Percentiles rank a stretch among this genome's conserved stretches.
Evolutionary conservation across 78 protist species (phyloP).

Genomic region (Dictyostelium firmibasis): DNA sequence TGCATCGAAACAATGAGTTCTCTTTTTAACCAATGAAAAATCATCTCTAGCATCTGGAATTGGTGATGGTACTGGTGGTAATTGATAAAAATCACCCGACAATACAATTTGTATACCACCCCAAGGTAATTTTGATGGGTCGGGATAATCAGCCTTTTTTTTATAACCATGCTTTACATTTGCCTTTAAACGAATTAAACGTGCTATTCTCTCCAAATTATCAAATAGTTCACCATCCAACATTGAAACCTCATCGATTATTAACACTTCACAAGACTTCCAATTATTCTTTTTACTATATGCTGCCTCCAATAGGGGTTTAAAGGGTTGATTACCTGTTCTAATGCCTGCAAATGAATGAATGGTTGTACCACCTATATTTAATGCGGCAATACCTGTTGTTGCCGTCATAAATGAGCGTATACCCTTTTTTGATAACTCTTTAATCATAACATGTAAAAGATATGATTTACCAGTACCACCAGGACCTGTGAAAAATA

Average conservation of each 20-base stretch:
- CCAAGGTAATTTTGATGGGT: constrained; percentile 65
- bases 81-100: constrained; percentile 90
- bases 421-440: not conserved
- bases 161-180: not conserved
- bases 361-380: constrained; percentile 56
- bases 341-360: constrained; percentile 88
- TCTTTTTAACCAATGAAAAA: not conserved
- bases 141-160: not conserved
- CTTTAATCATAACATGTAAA: constrained; percentile 45
- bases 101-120: constrained; percentile 90
- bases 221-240: constrained; percentile 82
- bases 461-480: constrained; percentile 85
- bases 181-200: constrained; percentile 16
- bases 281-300: constrained; percentile 55
- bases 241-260: constrained; percentile 93
- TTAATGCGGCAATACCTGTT: constrained; percentile 86
- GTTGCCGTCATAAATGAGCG: constrained; percentile 60
- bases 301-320: not conserved
- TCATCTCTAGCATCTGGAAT: not conserved
- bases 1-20: constrained; percentile 61
- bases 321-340: constrained; percentile 12
- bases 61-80: constrained; percentile 88
- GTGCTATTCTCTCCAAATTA: constrained; percentile 42
- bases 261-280: constrained; percentile 43
- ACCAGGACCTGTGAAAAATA: constrained; percentile 85